Conservation (phyloP, 768 basidiomycete genomes). For the Phaeotremella skinneri region DNA sequence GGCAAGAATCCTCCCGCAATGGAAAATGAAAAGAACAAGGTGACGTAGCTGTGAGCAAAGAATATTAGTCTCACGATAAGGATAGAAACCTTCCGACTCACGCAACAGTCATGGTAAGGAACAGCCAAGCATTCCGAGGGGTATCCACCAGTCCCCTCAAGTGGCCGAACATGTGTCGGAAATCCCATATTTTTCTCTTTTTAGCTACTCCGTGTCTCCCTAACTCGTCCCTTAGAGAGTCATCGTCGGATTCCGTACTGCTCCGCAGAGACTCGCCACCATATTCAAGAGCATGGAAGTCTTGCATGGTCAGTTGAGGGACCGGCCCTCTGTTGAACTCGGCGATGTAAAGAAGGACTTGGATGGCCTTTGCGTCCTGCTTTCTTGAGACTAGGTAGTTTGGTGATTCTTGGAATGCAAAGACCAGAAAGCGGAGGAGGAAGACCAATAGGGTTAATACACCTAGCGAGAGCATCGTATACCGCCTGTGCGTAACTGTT, state of each 20-base stretch:
- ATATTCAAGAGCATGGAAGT: conserved; percentile 48
- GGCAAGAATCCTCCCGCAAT: conserved; percentile 52
- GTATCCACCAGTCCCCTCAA: conserved; percentile 44
- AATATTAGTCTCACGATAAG: no score
- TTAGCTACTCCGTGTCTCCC: conserved; percentile 5
- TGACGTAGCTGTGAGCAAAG: conserved; percentile 28
- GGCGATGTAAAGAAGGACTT: conserved; percentile 51
- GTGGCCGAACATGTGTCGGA: conserved; percentile 36
- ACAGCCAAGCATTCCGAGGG: conserved; percentile 37
- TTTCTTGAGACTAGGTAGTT: conserved; percentile 63
- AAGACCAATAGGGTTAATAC: conserved; percentile 59
- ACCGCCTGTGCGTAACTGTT: conserved; percentile 52
- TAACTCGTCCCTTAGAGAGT: conserved; percentile 1
- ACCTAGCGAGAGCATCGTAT: conserved; percentile 55
- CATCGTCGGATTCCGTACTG: neutral
- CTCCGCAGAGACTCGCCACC: no score
- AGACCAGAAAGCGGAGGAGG: conserved; percentile 59
- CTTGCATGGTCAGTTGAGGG: conserved; percentile 43
- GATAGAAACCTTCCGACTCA: no score
- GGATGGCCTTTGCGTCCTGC: conserved; percentile 60
- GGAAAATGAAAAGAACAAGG: conserved; percentile 45
- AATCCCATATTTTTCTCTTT: conserved; percentile 9
- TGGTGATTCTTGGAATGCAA: conserved; percentile 62
- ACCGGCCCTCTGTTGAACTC: conserved; percentile 45
- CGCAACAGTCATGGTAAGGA: conserved; percentile 37